phyloP scores from a whole-genome alignment of 192 early-diverging fungal genomes.

The Cetraspora pellucida region DNA sequence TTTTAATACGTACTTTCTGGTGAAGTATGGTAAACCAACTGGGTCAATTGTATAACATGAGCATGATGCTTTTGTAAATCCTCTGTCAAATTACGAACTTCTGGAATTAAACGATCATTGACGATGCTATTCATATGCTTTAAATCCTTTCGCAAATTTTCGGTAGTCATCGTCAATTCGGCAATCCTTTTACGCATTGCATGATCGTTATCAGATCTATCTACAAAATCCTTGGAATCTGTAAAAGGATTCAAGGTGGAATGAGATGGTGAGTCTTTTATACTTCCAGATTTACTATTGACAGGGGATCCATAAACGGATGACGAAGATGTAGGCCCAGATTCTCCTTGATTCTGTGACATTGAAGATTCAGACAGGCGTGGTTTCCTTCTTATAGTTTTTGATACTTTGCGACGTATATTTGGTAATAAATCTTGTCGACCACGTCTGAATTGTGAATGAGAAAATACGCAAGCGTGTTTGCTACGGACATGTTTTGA shows the following conservation, averaged over 20 bases:
- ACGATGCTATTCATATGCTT: conserved; percentile 29
- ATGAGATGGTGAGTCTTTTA: not conserved
- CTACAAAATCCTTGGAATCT: conserved; percentile 28
- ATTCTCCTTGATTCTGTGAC: conserved; percentile 2
- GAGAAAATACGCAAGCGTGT: conserved; percentile 50
- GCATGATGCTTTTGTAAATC: conserved; percentile 19
- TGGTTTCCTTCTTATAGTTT: conserved; percentile 36
- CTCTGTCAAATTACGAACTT: conserved; percentile 15
- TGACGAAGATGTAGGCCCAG: not conserved
- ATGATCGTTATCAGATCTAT: conserved; percentile 1
- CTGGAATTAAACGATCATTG: conserved; percentile 22
- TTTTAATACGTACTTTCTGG: conserved; percentile 5
- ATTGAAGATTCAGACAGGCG: not conserved
- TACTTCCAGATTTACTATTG: not conserved
- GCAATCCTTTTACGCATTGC: conserved; percentile 15
- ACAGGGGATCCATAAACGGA: conserved; percentile 8
- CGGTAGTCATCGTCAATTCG: not conserved
- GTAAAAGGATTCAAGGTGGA: not conserved
- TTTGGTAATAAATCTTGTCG: conserved; percentile 46
- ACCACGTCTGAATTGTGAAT: conserved; percentile 47
- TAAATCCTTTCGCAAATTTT: conserved; percentile 29
- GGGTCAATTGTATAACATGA: conserved; percentile 24
- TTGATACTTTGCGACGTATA: conserved; percentile 45
- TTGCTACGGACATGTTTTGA: conserved; percentile 49
- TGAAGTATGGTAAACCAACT: conserved; percentile 8